Evolutionary conservation across 2,329 filamentous ascomycete species (phyloP), one percentile per base, ranked within the genome.

Genomic region (Chrysoporthe cubensis): DNA sequence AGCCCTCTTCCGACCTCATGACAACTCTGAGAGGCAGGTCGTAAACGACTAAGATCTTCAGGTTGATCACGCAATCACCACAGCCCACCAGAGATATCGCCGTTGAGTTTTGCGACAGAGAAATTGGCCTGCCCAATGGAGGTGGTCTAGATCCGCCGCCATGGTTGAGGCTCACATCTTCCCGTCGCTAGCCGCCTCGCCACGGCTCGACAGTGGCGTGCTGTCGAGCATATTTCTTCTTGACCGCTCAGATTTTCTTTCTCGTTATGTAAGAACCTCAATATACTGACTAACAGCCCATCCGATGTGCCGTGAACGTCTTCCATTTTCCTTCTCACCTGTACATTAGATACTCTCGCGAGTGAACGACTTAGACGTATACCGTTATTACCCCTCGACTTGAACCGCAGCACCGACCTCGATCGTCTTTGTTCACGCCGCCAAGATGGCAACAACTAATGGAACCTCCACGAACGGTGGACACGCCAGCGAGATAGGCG

Each of bases 401-500:
- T 16, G 40, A 43, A 43, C 26, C 40, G 42, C 57, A 60, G 42
- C n/a, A 40, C 21, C 26, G 26, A 32, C 26, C 21, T 54, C 26
- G 26, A 26, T 32, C n/a, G 44, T 21, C n/a, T 26, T 26, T 60
- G 57, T 44, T n/a, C 11, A 9, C 34, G 37, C n/a, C 34, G 34
- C 21, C 60, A 65, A 32, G n/a, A 69, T 69, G 68, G 65, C 62
- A 34, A 56, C 65, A 50, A 65, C 65, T 14, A 65, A 65, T 43
- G 68, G 65, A 62, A 46, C 67, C 56, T 58, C 58, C 62, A 58
- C 52, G 34, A 65, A 62, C 21, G 61, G 65, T 48, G 62, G 58
- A 26, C 64, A 66, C 21, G 52, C 60, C 42, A 44, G 59, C 5
- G 68, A 65, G 21, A 70, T 71, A 34, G 70, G 70, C 44, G 82